Percentiles rank a stretch among this genome's conserved stretches.
phyloP scores from a whole-genome alignment of 179 eudicot genomes.

The Beta corolliflora region DNA sequence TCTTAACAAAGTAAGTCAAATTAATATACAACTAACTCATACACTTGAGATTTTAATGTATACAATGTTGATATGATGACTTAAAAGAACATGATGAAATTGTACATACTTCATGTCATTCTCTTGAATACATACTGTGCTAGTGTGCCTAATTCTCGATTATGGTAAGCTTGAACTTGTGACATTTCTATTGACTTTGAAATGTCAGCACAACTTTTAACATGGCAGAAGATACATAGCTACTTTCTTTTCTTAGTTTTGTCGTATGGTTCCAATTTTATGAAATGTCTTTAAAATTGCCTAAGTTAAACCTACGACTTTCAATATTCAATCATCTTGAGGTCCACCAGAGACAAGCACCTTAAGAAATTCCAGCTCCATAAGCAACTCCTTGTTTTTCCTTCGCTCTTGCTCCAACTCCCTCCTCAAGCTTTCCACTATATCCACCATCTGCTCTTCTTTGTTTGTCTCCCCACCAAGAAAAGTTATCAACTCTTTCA shows the following conservation, averaged over 20 bases:
- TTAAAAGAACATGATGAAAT: background rate
- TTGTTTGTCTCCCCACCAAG: constrained; percentile 39
- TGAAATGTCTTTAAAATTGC: background rate
- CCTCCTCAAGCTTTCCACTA: constrained; percentile 44
- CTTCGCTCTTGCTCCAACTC: constrained; percentile 58
- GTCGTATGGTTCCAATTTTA: background rate
- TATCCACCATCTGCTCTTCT: constrained; percentile 48
- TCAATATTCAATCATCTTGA: constrained; percentile 1
- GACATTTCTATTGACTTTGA: background rate
- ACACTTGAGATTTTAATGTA: too few relatives aligned
- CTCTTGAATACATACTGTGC: background rate
- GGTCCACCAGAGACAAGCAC: constrained; percentile 37
- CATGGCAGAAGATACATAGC: too few relatives aligned
- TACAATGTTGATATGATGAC: too few relatives aligned
- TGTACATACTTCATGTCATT: background rate
- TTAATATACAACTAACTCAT: too few relatives aligned
- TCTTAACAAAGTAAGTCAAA: too few relatives aligned
- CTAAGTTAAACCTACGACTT: background rate
- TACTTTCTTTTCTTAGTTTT: background rate
- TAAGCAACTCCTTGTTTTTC: constrained; percentile 53
- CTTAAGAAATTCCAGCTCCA: constrained; percentile 62
- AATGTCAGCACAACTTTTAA: background rate
- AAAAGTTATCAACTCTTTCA: constrained; percentile 42
- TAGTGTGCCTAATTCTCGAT: background rate
- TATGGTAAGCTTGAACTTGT: background rate